These are phyloP conservation scores for Wolfiporia cocos DNA, from an alignment of 1,284 basidiomycete genomes.

Conservation along the genomic window DNA sequence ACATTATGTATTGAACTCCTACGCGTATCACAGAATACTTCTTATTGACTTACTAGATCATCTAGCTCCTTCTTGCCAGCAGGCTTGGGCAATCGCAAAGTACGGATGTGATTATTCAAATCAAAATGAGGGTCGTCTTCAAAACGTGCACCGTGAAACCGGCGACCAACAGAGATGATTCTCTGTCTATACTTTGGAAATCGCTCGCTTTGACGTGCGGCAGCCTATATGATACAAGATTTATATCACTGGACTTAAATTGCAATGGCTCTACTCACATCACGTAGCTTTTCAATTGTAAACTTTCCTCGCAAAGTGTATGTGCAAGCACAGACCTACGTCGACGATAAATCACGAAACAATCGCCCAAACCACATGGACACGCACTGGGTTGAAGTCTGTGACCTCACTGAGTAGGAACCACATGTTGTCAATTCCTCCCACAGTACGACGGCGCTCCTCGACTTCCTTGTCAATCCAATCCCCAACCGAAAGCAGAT, in stretches of 20 bases:
- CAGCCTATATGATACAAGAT: constrained; percentile 10
- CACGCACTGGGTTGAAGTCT: constrained; percentile 25
- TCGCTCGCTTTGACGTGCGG: constrained; percentile 12
- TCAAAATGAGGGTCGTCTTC: constrained; percentile 24
- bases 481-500: constrained; percentile 10
- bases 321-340: constrained; percentile 20
- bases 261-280: constrained; percentile 7
- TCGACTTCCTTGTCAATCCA: constrained; percentile 17
- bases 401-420: constrained; percentile 20
- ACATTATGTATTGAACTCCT: not conserved
- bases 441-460: constrained; percentile 20
- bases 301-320: constrained; percentile 17
- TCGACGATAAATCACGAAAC: not conserved
- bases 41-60: constrained; percentile 13
- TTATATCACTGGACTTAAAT: constrained; percentile 1
- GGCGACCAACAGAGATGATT: constrained; percentile 18
- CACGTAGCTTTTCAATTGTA: constrained; percentile 13
- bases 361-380: not conserved
- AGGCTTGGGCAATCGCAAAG: constrained; percentile 18
- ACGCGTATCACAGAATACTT: not conserved
- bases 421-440: constrained; percentile 27
- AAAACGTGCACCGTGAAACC: constrained; percentile 21
- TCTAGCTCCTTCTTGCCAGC: constrained; percentile 23
- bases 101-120: constrained; percentile 18
- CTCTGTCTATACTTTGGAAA: constrained; percentile 24